A percentile compares a stretch with the other conserved stretches of the same genome.
phyloP scores from a whole-genome alignment of 2,329 filamentous ascomycete species.

The Neurospora sp. region DNA sequence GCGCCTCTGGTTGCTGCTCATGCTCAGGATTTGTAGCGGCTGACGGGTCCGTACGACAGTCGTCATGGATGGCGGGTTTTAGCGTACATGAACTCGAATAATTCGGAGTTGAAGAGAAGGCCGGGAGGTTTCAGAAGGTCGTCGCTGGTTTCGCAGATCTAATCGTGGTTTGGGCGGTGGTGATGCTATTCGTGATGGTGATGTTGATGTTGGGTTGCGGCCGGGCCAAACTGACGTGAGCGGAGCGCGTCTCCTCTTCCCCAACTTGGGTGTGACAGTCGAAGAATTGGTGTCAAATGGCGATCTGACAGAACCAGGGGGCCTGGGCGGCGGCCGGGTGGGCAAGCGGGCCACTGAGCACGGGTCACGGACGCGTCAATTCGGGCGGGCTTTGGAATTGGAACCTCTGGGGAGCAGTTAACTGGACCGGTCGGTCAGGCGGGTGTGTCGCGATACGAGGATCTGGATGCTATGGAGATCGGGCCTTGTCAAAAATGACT shows the following conservation, averaged over 20 bases:
- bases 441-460: conserved; percentile 5
- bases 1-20: conserved; percentile 53
- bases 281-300: neutral
- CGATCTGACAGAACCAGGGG: neutral
- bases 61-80: conserved; percentile 53
- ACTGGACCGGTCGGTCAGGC: neutral
- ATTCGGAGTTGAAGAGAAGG: conserved; percentile 13
- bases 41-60: conserved; percentile 55
- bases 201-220: conserved; percentile 1
- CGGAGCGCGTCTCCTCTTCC: conserved; percentile 5
- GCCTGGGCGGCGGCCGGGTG: conserved; percentile 6
- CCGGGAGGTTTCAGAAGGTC: neutral
- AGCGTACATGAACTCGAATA: conserved; percentile 15
- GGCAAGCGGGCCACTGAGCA: neutral
- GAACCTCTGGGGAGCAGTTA: neutral
- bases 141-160: neutral
- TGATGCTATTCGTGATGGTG: neutral
- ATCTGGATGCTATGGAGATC: neutral
- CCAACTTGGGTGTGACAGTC: neutral
- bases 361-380: conserved; percentile 15
- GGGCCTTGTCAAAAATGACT: neutral
- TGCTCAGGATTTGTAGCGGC: conserved; percentile 59
- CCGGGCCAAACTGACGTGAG: neutral
- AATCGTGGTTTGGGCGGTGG: neutral
- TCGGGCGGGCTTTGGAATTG: conserved; percentile 1